Conservation (phyloP, 2,329 filamentous ascomycete genomes). For the Zasmidium angulare region DNA sequence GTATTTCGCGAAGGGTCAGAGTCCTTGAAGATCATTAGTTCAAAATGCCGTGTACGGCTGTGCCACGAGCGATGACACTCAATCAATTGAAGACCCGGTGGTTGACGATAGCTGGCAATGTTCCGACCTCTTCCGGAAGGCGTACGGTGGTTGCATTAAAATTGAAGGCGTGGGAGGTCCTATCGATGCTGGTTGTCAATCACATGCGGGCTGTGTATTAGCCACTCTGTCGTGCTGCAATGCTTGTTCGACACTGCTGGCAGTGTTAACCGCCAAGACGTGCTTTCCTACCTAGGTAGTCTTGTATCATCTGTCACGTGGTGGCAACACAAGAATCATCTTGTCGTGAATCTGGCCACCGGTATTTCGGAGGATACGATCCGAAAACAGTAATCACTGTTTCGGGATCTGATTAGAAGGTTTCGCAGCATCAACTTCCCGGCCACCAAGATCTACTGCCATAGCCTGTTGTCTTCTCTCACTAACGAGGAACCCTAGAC, state of each 20-base stretch:
- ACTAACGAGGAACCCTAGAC: no score
- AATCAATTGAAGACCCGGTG: slow-evolving; percentile 3
- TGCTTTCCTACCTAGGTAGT: no score
- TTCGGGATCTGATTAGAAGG: no score
- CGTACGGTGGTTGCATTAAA: background rate
- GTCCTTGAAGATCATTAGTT: background rate
- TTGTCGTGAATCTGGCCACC: background rate
- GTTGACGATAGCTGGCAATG: background rate
- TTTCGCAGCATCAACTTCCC: no score
- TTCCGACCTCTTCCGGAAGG: background rate
- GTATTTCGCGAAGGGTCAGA: slow-evolving; percentile 4
- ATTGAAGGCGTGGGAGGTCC: slow-evolving; percentile 7
- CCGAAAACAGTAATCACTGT: no score
- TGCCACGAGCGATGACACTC: background rate
- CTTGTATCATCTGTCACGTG: no score
- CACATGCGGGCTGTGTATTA: background rate
- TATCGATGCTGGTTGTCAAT: slow-evolving; percentile 6
- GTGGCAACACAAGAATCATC: no score
- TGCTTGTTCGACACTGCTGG: background rate
- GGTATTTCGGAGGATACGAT: no score
- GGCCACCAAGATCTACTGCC: no score
- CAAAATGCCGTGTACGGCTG: background rate
- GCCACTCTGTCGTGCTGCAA: background rate
- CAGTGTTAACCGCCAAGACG: no score
- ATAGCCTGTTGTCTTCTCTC: no score